phyloP scores from a whole-genome alignment of 2,329 filamentous ascomycete genomes.

The Herpotrichia juniperi region DNA sequence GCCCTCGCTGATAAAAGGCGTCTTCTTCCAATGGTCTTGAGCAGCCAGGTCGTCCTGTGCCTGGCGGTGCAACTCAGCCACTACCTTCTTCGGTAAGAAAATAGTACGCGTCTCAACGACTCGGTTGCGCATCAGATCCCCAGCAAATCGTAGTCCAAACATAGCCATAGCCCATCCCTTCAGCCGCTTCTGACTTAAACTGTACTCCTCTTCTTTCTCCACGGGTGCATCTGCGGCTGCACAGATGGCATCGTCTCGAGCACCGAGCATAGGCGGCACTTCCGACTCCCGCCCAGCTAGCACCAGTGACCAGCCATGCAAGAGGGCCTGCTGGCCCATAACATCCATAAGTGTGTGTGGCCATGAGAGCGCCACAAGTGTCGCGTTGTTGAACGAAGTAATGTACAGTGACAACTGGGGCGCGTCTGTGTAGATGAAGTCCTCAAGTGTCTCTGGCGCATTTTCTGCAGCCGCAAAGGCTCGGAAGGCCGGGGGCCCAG shows the following conservation, averaged over 20 bases:
- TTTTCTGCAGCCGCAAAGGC: slow-evolving; percentile 13
- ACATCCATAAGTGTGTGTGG: slow-evolving; percentile 58
- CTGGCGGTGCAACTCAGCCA: slow-evolving; percentile 22
- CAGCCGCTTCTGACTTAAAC: slow-evolving; percentile 17
- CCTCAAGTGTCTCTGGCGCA: slow-evolving; percentile 16
- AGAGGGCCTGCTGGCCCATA: slow-evolving; percentile 50
- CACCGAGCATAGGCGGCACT: slow-evolving; percentile 36
- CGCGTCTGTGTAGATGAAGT: slow-evolving; percentile 38
- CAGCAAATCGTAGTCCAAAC: slow-evolving; percentile 16
- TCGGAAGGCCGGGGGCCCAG: slow-evolving; percentile 9
- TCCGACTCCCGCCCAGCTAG: slow-evolving; percentile 52
- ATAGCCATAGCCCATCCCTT: slow-evolving; percentile 17
- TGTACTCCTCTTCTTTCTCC: slow-evolving; percentile 17
- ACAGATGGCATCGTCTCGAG: slow-evolving; percentile 44
- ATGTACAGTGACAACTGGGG: slow-evolving; percentile 58
- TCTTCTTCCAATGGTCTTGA: slow-evolving; percentile 7
- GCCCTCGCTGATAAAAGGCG: slow-evolving; percentile 28
- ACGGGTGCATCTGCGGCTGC: slow-evolving; percentile 6
- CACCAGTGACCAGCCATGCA: slow-evolving; percentile 55
- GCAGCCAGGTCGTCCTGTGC: slow-evolving; percentile 23
- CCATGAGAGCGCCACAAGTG: slow-evolving; percentile 54
- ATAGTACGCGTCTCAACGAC: slow-evolving; percentile 44
- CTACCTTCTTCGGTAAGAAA: slow-evolving; percentile 42
- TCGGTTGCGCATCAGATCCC: slow-evolving; percentile 15
- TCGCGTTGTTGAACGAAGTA: slow-evolving; percentile 57